A percentile compares a stretch with the other conserved stretches of the same genome.
These are phyloP conservation scores for Heritiera littoralis DNA, from an alignment of 345 rosid species.

Conservation along the genomic window DNA sequence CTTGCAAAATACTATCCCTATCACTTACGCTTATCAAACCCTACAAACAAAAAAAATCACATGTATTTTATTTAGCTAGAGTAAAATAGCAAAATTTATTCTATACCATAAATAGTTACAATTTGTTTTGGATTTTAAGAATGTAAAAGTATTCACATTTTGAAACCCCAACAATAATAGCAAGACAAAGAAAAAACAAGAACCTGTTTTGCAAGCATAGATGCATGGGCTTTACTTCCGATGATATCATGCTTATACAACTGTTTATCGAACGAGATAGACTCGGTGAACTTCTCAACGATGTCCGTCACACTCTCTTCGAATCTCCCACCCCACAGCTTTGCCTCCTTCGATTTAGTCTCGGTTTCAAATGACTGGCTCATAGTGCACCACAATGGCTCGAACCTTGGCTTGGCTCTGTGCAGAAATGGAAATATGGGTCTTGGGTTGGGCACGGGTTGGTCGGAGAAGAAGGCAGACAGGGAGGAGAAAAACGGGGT, in stretches of 20 bases:
- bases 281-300: constrained; percentile 94
- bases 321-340: constrained; percentile 98
- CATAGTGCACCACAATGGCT: constrained; percentile 43
- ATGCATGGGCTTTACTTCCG: constrained; percentile 96
- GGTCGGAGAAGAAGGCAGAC: constrained; percentile 8
- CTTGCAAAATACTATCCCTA: constrained; percentile 67
- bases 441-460: not conserved
- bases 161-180: constrained; percentile 6
- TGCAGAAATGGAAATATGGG: constrained; percentile 22
- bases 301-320: constrained; percentile 78
- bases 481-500: constrained; percentile 26
- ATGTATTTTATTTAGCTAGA: not conserved
- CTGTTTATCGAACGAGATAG: constrained; percentile 82
- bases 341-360: constrained; percentile 58
- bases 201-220: constrained; percentile 91
- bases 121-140: not conserved
- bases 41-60: constrained; percentile 37
- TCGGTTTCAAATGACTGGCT: constrained; percentile 30
- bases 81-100: not conserved
- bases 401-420: constrained; percentile 34
- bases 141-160: constrained; percentile 11
- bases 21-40: constrained; percentile 67
- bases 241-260: constrained; percentile 85
- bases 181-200: not conserved
- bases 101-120: not conserved